Evolutionary conservation across 495 filamentous ascomycete genomes (phyloP).

Genomic region (Penicillium fimorum): DNA sequence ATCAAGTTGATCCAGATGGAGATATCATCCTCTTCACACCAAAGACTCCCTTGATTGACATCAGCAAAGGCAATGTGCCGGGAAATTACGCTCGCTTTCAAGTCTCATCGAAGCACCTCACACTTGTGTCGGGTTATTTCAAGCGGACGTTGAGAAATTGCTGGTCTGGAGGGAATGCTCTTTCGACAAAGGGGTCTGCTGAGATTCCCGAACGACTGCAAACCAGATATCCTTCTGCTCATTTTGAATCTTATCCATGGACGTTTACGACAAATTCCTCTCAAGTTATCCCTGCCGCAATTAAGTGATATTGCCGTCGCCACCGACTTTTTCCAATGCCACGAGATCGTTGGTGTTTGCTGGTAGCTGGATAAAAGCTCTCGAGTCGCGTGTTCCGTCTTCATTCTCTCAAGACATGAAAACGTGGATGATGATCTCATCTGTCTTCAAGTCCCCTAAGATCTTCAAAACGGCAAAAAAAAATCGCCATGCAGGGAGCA

Average conservation of each 20-base stretch:
- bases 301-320: neutral
- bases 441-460: neutral
- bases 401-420: neutral
- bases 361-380: neutral
- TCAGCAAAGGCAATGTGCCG: neutral
- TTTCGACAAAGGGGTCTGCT: neutral
- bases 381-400: neutral
- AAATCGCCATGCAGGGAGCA: neutral
- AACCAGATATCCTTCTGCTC: neutral
- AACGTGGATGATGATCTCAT: slow-evolving; percentile 1
- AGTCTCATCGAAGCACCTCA: slow-evolving; percentile 5
- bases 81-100: neutral
- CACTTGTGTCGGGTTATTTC: neutral
- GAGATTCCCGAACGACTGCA: neutral
- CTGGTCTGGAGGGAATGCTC: neutral
- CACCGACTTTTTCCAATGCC: slow-evolving; percentile 2
- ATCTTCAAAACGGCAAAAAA: neutral
- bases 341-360: neutral
- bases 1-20: slow-evolving; percentile 1
- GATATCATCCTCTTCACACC: slow-evolving; percentile 1
- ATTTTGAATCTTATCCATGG: slow-evolving; percentile 2
- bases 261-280: neutral
- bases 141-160: neutral
- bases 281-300: neutral
- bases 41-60: neutral